A percentile compares a stretch with the other conserved stretches of the same genome.
phyloP scores from a whole-genome alignment of 2,329 filamentous ascomycete genomes.

The Mollisiaceae sp. region DNA sequence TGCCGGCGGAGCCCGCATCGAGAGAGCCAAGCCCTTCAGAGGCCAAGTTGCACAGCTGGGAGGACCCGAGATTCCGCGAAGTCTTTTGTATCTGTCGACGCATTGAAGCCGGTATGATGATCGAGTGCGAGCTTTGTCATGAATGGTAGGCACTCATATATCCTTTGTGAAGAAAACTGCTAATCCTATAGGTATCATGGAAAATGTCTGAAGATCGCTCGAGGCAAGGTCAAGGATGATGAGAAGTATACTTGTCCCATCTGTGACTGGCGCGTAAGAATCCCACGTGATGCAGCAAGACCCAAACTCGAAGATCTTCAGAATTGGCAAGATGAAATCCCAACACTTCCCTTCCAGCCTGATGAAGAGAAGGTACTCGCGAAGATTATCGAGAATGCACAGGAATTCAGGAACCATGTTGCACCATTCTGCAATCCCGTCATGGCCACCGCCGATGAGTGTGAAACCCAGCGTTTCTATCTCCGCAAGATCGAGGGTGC shows the following conservation, averaged over 20 bases:
- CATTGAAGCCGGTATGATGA: conserved; percentile 98
- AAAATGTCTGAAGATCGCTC: conserved; percentile 96
- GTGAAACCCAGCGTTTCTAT: conserved; percentile 91
- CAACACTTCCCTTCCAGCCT: conserved; percentile 84
- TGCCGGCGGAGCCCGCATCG: conserved; percentile 90
- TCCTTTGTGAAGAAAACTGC: neutral
- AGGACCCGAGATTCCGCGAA: conserved; percentile 70
- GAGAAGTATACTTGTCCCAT: conserved; percentile 99
- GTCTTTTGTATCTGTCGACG: conserved; percentile 97
- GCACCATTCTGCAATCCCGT: conserved; percentile 80
- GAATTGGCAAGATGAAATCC: conserved; percentile 83
- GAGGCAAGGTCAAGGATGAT: conserved; percentile 97
- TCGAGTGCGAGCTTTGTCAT: conserved; percentile 96
- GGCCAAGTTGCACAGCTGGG: conserved; percentile 58
- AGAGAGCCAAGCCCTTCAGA: conserved; percentile 72
- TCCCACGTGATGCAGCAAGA: conserved; percentile 92
- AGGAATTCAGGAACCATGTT: conserved; percentile 83
- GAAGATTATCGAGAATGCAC: conserved; percentile 85
- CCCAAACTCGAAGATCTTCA: conserved; percentile 92
- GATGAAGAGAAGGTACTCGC: conserved; percentile 88
- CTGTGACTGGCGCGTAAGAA: conserved; percentile 96
- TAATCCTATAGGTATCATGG: conserved; percentile 76
- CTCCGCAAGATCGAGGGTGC: conserved; percentile 96
- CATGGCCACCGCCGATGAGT: conserved; percentile 82
- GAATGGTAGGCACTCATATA: conserved; percentile 74